phyloP scores from a whole-genome alignment of 2,329 filamentous ascomycete genomes.

The Calycina marina region DNA sequence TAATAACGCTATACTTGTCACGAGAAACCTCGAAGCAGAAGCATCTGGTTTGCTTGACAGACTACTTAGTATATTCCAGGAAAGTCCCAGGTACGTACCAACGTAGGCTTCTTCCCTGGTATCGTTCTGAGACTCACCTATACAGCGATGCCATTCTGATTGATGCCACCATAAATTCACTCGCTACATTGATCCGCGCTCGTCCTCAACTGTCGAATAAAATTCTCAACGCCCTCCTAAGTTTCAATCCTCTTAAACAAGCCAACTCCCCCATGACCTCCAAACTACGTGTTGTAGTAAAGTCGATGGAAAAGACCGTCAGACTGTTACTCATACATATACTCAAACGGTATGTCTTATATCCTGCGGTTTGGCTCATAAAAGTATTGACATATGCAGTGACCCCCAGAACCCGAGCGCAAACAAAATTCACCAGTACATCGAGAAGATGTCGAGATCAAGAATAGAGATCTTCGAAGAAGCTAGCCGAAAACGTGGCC shows the following conservation, averaged over 20 bases:
- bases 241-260: conserved; percentile 80
- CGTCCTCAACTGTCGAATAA: conserved; percentile 71
- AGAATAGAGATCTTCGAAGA: conserved; percentile 72
- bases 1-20: conserved; percentile 67
- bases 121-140: too few species aligned
- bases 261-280: conserved; percentile 65
- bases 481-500: conserved; percentile 58
- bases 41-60: conserved; percentile 81
- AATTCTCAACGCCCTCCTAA: conserved; percentile 71
- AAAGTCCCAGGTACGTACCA: conserved; percentile 59
- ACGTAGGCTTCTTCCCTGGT: conserved; percentile 4
- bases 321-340: conserved; percentile 73
- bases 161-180: conserved; percentile 79
- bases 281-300: conserved; percentile 66
- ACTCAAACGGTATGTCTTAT: conserved; percentile 48
- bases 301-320: conserved; percentile 90
- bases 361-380: conserved; percentile 1
- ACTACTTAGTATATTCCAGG: conserved; percentile 71
- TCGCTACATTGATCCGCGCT: conserved; percentile 69
- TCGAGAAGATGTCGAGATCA: conserved; percentile 68
- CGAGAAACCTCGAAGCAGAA: conserved; percentile 78
- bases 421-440: conserved; percentile 70
- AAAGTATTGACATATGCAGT: conserved; percentile 30
- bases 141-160: conserved; percentile 78
- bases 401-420: conserved; percentile 66